Percentiles rank a stretch among this genome's conserved stretches.
Evolutionary conservation across 2,329 filamentous ascomycete species (phyloP).

Genomic region (Fonsecaea pedrosoi): DNA sequence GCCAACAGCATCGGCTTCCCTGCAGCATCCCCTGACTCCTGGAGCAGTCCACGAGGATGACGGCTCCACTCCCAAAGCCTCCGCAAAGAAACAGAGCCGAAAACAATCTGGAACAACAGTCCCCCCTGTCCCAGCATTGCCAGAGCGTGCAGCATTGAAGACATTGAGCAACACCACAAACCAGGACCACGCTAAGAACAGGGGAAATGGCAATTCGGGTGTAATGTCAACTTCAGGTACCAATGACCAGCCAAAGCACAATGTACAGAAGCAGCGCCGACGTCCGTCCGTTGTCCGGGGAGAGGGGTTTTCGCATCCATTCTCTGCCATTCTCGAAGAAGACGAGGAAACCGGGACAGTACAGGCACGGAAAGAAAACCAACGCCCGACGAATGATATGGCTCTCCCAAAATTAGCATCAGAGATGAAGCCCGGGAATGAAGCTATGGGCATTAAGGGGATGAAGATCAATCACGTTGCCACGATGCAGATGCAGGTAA

Average conservation of each 20-base stretch:
- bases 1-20: constrained; percentile 10
- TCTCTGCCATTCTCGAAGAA: constrained; percentile 39
- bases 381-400: constrained; percentile 12
- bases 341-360: constrained; percentile 27
- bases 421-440: background rate
- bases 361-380: constrained; percentile 23
- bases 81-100: constrained; percentile 21
- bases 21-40: background rate
- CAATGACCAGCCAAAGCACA: constrained; percentile 11
- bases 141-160: constrained; percentile 28
- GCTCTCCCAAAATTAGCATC: background rate
- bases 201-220: background rate
- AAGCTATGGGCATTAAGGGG: constrained; percentile 2
- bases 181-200: constrained; percentile 25
- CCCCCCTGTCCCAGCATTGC: constrained; percentile 27
- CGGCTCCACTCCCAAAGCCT: constrained; percentile 9
- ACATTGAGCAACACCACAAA: constrained; percentile 31
- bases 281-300: constrained; percentile 2
- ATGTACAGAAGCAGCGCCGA: constrained; percentile 13
- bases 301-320: constrained; percentile 29
- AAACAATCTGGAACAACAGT: constrained; percentile 13
- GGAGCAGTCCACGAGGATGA: background rate
- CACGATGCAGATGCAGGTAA: constrained; percentile 15
- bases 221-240: constrained; percentile 9
- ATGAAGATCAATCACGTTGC: constrained; percentile 22